Percentiles rank a stretch among this genome's conserved stretches.
Evolutionary conservation across 805 yeast genomes (phyloP).

Genomic region (Myxozyma neglecta): DNA sequence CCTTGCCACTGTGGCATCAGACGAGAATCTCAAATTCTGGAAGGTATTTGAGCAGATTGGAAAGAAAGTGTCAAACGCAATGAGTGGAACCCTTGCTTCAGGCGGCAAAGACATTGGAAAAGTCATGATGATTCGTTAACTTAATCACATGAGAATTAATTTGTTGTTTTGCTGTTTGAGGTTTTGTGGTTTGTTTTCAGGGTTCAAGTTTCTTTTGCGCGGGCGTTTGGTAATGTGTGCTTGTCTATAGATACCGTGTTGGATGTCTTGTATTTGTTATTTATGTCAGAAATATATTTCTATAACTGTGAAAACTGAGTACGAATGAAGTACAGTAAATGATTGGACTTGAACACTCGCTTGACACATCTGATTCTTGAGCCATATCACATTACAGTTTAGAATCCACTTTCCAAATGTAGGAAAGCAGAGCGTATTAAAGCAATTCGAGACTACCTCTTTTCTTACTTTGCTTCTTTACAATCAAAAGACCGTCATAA

Average conservation of each 20-base stretch:
- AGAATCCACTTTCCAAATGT: too few species aligned
- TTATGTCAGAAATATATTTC: too few species aligned
- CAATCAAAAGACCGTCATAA: too few species aligned
- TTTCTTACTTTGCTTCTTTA: too few species aligned
- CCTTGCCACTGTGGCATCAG: conserved; percentile 92
- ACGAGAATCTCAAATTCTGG: conserved; percentile 95
- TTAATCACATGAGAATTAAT: neutral
- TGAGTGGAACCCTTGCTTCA: conserved; percentile 38
- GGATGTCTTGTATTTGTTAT: too few species aligned
- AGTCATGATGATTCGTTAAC: conserved; percentile 53
- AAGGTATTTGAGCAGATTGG: conserved; percentile 68
- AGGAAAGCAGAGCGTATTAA: too few species aligned
- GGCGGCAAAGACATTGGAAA: conserved; percentile 51
- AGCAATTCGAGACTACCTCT: too few species aligned
- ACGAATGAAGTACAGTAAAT: too few species aligned
- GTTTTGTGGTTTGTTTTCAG: neutral
- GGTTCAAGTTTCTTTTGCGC: neutral
- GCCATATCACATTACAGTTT: neutral
- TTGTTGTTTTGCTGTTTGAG: neutral
- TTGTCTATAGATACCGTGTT: conserved; percentile 5
- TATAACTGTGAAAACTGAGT: too few species aligned
- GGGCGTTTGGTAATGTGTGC: neutral
- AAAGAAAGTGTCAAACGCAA: conserved; percentile 37
- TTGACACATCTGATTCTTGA: neutral
- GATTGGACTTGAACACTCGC: too few species aligned